Conservation (phyloP, 2,329 filamentous ascomycete species). For the Pleurostoma richardsiae region DNA sequence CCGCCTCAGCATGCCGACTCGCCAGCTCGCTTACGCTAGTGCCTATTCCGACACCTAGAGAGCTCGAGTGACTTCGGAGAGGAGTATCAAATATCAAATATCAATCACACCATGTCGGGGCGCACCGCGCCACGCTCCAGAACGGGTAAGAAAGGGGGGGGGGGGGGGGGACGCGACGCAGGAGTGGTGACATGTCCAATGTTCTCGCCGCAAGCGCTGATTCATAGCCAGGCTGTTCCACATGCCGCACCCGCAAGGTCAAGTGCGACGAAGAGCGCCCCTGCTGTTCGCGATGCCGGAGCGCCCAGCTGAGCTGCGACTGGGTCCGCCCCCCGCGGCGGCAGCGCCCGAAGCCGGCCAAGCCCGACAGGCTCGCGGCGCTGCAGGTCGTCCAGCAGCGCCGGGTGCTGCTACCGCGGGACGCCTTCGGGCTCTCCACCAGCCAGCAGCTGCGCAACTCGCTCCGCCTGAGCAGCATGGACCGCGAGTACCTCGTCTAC, state of each 20-base stretch:
- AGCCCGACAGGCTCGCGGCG: neutral
- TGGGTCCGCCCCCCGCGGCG: neutral
- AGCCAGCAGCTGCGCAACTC: neutral
- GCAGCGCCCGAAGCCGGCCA: neutral
- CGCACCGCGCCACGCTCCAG: neutral
- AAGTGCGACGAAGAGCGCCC: conserved; percentile 1
- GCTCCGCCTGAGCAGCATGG: neutral
- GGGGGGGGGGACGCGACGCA: neutral
- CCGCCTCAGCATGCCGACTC: neutral
- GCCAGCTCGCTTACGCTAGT: neutral
- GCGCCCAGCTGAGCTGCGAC: neutral
- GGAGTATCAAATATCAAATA: neutral
- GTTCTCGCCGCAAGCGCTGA: neutral
- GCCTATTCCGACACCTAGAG: neutral
- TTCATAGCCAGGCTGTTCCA: neutral
- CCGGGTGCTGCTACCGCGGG: neutral
- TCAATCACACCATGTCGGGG: neutral
- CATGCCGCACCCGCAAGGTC: neutral
- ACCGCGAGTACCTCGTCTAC: neutral
- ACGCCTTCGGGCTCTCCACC: neutral
- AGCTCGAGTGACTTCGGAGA: neutral
- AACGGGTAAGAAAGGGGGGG: neutral
- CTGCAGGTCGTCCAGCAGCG: neutral
- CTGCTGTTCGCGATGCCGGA: neutral
- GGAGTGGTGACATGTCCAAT: too few species aligned